Conservation (phyloP, 2,329 filamentous ascomycete species). For the Calonectria naviculata region DNA sequence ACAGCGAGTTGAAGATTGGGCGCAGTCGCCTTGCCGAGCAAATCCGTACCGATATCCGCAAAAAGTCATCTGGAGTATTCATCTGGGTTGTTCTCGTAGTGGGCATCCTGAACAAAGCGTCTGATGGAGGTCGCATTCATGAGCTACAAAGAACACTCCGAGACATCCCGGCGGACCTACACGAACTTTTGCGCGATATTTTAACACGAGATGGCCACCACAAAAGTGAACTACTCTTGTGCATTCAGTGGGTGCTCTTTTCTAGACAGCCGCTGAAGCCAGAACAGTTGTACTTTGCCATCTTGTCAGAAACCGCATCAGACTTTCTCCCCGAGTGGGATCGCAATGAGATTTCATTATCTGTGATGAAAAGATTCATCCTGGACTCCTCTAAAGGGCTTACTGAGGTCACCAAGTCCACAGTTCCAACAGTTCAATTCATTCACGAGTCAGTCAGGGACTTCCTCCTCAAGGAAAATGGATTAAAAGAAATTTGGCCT, state of each 20-base stretch:
- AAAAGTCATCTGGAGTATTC: slow-evolving; percentile 46
- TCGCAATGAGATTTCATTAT: too few relatives aligned
- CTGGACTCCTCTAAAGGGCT: neutral
- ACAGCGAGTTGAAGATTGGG: slow-evolving; percentile 11
- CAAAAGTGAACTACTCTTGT: slow-evolving; percentile 53
- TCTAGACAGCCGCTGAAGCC: slow-evolving; percentile 54
- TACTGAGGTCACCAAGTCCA: neutral
- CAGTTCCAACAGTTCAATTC: neutral
- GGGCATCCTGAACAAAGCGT: slow-evolving; percentile 50
- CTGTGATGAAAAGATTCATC: neutral
- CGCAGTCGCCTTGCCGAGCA: neutral
- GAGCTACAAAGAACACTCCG: slow-evolving; percentile 42
- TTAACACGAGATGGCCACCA: slow-evolving; percentile 57
- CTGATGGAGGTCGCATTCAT: slow-evolving; percentile 37
- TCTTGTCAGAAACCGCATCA: neutral
- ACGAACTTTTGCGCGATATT: slow-evolving; percentile 62
- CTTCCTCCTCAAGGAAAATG: neutral
- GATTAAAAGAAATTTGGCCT: neutral
- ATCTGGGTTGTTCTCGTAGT: slow-evolving; percentile 49
- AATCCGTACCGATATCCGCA: slow-evolving; percentile 36
- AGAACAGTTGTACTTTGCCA: slow-evolving; percentile 54
- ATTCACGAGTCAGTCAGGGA: neutral
- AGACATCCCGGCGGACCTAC: slow-evolving; percentile 52
- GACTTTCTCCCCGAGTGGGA: neutral
- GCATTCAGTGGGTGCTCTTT: slow-evolving; percentile 64